Evolutionary conservation across 2,329 filamentous ascomycete genomes (phyloP), one percentile per base, ranked within the genome.

Genomic region (Colletotrichum chlorophyti): DNA sequence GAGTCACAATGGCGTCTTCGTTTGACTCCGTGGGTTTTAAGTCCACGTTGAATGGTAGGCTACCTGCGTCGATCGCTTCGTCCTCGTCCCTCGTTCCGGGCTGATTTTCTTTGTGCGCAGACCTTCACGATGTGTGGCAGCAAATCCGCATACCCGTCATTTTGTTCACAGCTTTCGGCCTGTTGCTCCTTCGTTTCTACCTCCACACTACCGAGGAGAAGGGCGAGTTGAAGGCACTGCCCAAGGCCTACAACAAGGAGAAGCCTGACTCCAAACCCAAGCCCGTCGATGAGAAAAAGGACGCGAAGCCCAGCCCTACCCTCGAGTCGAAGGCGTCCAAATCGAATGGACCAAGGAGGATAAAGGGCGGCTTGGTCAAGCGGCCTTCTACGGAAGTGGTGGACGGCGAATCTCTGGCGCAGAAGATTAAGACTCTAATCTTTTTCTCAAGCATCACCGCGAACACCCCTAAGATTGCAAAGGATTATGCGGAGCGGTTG

Each of bases 401-500:
- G 45, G 63, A 61, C 58, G 53, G 64, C 32, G 72, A 73, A 51
- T 26, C 76, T 35, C 65, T 48, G n/a, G 41, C 65, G 10, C 71
- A 77, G 23, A 82, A 80, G 46, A 81, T 93, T 52, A 90, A 94
- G 69, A 83, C 90, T 3, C 74, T 96, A 14, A 76, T 97, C 27
- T 98, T 97, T 77, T 98, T 90, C 77, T 94, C 92, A 2, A 96
- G 93, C 1, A 79, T 98, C 54, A 96, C 91, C 3, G 91, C 89
- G 3, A 91, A 86, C 27, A 97, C 93, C 1, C 88, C 94, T 70
- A 88, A 85, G 66, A 85, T 88, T 58, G 90, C 90, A 2, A 82
- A 85, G 21, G 77, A 81, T 2, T 85, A 95, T 45, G 75, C 80
- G n/a, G 77, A 84, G 55, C 73, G 76, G 1, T 71, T 94, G 24